Base-by-base conservation (phyloP, 2,329 filamentous ascomycete genomes). In the Paecilomyces formosus region DNA sequence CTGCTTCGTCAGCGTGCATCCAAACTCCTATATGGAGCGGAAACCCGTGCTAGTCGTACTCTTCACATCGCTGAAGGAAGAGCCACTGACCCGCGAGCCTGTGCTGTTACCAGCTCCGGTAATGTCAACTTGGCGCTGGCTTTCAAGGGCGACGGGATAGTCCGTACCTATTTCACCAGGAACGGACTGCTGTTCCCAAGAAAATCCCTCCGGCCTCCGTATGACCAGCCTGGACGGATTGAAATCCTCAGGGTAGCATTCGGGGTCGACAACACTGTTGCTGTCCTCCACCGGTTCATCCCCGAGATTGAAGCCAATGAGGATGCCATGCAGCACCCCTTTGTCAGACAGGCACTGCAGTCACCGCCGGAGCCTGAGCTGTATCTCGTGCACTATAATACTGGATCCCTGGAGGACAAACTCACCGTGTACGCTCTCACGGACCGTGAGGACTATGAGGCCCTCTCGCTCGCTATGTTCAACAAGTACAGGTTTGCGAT, bases 1-100 rank as follows among this genome's bases (percentile, higher is more conserved):
- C 50, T 72, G 3, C 64, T 78, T 5, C 67, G 68, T 22, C 60
- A 60, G 31, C 64, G 70, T 15, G 69, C 74, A 8, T 63, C 63
- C 11, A 61, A 62, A 31, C 66, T 74, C 56, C 61, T 78, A 7
- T 74, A 70, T 57, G 73, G 75, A 6, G 71, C 71, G 1, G 68
- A 73, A 54, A 70, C 70, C 58, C 58, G 69, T 56, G 68, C 72
- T 12, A 63, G 70, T 24, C 64, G 67, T 59, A 69, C 64, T 18
- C 62, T 65, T 13, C 69, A 72, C 55, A 61, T 61, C 1, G 70
- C 71, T 33, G 62, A 62, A 9, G 61, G 58, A 24, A 62, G 65
- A 18, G 56, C 57, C 13, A 67, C 77, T 15, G 67, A 76, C 58
- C 62, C 64, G 3, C 63, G 62, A 12, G 74, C 76, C 26, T 78